Base-by-base conservation (phyloP, 177 flowering plant species). In the Tripterygium wilfordii region DNA sequence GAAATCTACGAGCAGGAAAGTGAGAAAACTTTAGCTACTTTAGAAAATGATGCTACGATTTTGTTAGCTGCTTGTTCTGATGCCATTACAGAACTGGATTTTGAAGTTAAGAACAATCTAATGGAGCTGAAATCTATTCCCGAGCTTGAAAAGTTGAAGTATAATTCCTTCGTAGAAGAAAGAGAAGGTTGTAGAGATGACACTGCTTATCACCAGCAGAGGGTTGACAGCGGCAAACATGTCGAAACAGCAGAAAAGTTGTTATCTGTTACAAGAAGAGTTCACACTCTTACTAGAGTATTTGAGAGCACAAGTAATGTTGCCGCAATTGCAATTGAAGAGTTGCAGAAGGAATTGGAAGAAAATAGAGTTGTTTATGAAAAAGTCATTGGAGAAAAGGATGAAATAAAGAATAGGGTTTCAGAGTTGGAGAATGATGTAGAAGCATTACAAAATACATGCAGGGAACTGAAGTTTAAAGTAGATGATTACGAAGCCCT, bases 31-130 rank as follows among this genome's bases (percentile, higher is more conserved):
- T 48, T 78, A 20, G 53, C 68, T 10, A 42, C 28, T 8, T 57
- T 91, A 57, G 69, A 80, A 63, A 68, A 70, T 48, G 72, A 71
- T 56, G 42, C 65, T 36, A 36, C 44, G 27, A 28, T 45, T 43
- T 50, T 91, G 47, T 50, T 57, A 14, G 77, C 87, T 59, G 76
- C 80, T 47, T 91, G 88, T 69, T 38, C 53, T 35, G 68, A 80
- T 58, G 77, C 78, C 31, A 54, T 74, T 14, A 54, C 50, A 48
- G 77, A 70, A 30, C 57, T 86, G 58, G 71, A 70, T 49, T 57
- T 52, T 47, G 76, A 60, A 33, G 39, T 63, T 28, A 66, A 64
- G 36, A 69, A 65, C 42, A 56, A 45, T 17, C 45, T 58, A 5
- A 42, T 42, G 36, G 60, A 61, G 32, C 55, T 62, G 12, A 49